Evolutionary conservation across 2,329 filamentous ascomycete genomes (phyloP).

Genomic region (Lizonia empirigonia): DNA sequence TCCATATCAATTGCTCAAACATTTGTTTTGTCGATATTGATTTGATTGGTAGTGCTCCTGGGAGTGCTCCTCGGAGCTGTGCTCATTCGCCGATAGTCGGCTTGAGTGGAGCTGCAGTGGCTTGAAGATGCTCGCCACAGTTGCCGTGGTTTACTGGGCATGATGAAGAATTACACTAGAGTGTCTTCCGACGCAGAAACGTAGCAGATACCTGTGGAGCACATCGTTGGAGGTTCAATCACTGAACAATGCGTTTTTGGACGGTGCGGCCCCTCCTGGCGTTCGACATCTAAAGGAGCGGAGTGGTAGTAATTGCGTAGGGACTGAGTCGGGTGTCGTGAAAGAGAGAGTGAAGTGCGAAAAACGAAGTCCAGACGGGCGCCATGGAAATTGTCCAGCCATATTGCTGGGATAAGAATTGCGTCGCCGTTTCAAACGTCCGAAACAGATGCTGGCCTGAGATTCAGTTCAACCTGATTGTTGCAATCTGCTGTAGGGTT

Average conservation of each 20-base stretch:
- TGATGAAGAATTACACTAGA: constrained; percentile 11
- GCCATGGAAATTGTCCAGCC: background rate
- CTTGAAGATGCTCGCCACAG: constrained; percentile 16
- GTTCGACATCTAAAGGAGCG: constrained; percentile 3
- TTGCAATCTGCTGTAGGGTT: constrained; percentile 4
- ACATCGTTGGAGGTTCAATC: background rate
- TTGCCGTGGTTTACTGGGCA: constrained; percentile 8
- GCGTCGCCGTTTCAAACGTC: constrained; percentile 5
- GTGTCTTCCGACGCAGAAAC: background rate
- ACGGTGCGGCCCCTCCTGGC: background rate
- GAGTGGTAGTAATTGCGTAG: constrained; percentile 1
- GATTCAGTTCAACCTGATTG: background rate
- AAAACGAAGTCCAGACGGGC: background rate
- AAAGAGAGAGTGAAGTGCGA: background rate
- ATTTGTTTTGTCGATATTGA: background rate
- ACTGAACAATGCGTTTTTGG: background rate
- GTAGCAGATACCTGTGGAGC: constrained; percentile 3
- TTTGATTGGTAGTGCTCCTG: no score
- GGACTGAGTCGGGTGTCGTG: constrained; percentile 2
- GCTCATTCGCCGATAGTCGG: constrained; percentile 13
- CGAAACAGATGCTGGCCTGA: constrained; percentile 4
- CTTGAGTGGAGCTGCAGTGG: constrained; percentile 4
- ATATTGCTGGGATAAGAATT: background rate
- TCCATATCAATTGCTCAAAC: background rate
- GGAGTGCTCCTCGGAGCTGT: background rate